phyloP scores from a whole-genome alignment of 2,329 filamentous ascomycete species.

The Fusarium redolens region DNA sequence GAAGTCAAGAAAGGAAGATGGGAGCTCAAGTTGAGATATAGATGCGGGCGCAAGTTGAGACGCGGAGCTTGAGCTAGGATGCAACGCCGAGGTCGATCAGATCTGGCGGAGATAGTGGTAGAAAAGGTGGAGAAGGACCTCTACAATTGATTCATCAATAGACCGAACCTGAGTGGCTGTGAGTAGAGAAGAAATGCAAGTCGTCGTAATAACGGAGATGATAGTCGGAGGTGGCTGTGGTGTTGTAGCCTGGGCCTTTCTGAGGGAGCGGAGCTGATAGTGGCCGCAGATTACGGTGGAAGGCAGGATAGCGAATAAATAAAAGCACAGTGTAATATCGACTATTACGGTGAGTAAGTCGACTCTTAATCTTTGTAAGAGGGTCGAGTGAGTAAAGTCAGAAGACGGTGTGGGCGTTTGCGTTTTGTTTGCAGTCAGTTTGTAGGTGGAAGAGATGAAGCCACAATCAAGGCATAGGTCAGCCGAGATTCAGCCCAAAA shows the following conservation, averaged over 20 bases:
- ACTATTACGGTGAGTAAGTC: not conserved
- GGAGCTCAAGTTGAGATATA: conserved; percentile 1
- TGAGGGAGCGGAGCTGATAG: conserved; percentile 15
- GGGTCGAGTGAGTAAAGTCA: conserved; percentile 19
- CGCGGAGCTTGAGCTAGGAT: not conserved
- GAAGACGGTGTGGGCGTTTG: conserved; percentile 17
- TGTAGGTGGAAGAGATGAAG: conserved; percentile 31
- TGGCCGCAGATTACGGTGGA: conserved; percentile 10
- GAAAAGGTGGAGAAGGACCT: not conserved
- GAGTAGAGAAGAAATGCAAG: not conserved
- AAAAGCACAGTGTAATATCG: not conserved
- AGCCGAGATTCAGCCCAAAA: conserved; percentile 40
- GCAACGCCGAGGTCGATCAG: conserved; percentile 10
- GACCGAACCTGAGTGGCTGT: not conserved
- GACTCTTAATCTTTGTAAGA: conserved; percentile 22
- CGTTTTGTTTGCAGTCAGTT: conserved; percentile 5
- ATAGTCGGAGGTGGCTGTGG: conserved; percentile 13
- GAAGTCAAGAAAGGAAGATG: not conserved
- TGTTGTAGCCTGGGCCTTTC: conserved; percentile 20
- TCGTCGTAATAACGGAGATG: not conserved
- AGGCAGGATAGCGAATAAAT: conserved; percentile 4
- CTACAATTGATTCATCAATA: conserved; percentile 9
- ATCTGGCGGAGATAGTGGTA: conserved; percentile 2
- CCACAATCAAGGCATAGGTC: conserved; percentile 35
- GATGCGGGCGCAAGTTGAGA: conserved; percentile 13